Conservation (phyloP, 352 stramenopile species). For the Lagenidium giganteum region DNA sequence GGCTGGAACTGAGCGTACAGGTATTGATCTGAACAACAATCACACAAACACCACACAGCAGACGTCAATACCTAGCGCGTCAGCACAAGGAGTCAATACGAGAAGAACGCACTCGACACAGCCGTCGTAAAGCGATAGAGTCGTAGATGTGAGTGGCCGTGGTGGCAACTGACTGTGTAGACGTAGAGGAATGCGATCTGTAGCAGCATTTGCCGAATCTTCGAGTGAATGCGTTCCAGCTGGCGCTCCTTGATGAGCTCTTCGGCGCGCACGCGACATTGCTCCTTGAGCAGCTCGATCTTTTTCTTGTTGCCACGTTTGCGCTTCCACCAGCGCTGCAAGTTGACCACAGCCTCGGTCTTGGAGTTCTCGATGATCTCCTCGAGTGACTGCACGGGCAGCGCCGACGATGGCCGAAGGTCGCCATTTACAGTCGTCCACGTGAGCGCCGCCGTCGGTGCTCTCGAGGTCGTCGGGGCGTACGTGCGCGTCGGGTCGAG, state of each 20-base stretch:
- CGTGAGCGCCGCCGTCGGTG: too few species aligned
- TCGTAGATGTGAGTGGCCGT: conserved; percentile 22
- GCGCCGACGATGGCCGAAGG: too few species aligned
- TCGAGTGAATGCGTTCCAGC: conserved; percentile 27
- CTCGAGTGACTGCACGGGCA: too few species aligned
- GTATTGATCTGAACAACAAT: conserved; percentile 16
- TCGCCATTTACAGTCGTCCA: too few species aligned
- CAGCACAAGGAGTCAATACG: neutral
- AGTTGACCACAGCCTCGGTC: conserved; percentile 25
- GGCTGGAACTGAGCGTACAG: conserved; percentile 6
- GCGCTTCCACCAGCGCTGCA: conserved; percentile 45
- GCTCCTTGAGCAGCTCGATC: conserved; percentile 24
- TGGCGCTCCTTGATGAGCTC: conserved; percentile 25
- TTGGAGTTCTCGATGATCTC: conserved; percentile 35
- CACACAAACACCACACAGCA: neutral
- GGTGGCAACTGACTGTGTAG: conserved; percentile 27
- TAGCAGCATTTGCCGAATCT: conserved; percentile 42
- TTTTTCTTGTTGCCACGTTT: conserved; percentile 24
- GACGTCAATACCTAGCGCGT: too few species aligned
- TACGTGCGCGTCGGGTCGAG: too few species aligned
- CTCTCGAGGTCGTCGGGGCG: too few species aligned
- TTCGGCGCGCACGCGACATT: conserved; percentile 23
- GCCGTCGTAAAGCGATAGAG: conserved; percentile 30
- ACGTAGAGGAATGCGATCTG: conserved; percentile 39
- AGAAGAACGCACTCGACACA: conserved; percentile 25